Percentiles rank a stretch among this genome's conserved stretches.
Evolutionary conservation across 75 land plant genomes (phyloP).

Genomic region (Adiantum capillusveneris): DNA sequence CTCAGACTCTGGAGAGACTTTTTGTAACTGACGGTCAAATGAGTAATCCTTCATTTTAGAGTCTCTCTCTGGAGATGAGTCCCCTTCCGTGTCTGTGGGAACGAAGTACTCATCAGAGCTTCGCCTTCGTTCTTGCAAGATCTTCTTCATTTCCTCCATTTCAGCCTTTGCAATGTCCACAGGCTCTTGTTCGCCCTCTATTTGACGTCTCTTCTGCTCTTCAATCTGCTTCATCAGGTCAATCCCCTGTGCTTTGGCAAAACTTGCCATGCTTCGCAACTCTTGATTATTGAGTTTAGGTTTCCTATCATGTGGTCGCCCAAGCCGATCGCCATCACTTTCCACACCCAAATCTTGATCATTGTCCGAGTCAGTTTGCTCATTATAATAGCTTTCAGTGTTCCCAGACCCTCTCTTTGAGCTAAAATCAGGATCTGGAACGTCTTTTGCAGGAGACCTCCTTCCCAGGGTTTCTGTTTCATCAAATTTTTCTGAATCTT

Average conservation of each 20-base stretch:
- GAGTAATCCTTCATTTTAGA: not conserved
- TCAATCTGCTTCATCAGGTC: not conserved
- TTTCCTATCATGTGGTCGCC: not conserved
- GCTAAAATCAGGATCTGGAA: too few species aligned
- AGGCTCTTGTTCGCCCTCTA: not conserved
- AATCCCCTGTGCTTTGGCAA: not conserved
- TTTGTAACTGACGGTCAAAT: not conserved
- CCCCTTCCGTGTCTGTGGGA: not conserved
- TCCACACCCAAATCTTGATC: too few species aligned
- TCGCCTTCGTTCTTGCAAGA: not conserved
- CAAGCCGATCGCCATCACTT: too few species aligned
- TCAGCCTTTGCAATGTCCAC: not conserved
- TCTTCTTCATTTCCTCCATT: constrained; percentile 2
- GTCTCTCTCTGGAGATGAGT: not conserved
- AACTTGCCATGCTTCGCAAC: not conserved
- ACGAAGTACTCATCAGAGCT: not conserved
- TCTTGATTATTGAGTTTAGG: not conserved
- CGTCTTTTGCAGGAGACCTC: too few species aligned
- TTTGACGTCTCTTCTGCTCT: not conserved
- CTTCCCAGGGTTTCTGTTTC: too few species aligned
- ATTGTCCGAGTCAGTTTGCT: too few species aligned
- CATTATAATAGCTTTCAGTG: too few species aligned
- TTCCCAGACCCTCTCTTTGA: too few species aligned
- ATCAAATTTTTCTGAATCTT: too few species aligned
- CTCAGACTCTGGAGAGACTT: not conserved